Evolutionary conservation across 2,329 filamentous ascomycete species (phyloP).

Genomic region (Botrytis cinerea): DNA sequence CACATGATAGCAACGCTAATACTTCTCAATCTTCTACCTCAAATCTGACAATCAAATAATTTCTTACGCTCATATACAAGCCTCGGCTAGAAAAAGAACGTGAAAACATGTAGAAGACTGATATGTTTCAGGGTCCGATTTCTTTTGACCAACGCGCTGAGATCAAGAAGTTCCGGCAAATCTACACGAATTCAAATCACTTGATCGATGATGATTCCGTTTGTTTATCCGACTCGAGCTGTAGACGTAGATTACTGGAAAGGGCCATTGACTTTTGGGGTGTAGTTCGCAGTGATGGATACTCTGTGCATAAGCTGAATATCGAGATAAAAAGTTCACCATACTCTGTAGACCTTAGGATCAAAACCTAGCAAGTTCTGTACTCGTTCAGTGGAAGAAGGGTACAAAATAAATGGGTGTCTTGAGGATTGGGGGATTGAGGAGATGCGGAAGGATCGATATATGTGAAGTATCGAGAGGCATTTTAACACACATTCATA

Average conservation of each 20-base stretch:
- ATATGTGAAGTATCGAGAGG: neutral
- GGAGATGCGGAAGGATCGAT: neutral
- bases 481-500: neutral
- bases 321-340: neutral
- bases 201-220: neutral
- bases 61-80: neutral
- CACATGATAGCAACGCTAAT: neutral
- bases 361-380: neutral
- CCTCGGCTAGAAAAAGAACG: neutral
- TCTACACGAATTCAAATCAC: neutral
- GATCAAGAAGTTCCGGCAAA: neutral
- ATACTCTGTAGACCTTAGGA: neutral
- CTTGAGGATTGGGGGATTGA: neutral
- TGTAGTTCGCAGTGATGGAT: neutral
- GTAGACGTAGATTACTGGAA: neutral
- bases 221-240: neutral
- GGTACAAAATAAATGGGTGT: neutral
- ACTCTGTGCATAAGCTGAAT: neutral
- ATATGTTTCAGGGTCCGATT: neutral
- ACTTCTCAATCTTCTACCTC: neutral
- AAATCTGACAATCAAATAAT: neutral
- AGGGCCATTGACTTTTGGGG: neutral
- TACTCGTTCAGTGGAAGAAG: neutral
- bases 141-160: neutral
- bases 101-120: neutral